These are phyloP conservation scores for Fusarium denticulatum DNA, from an alignment of 2,329 filamentous ascomycete genomes.

Conservation along the genomic window DNA sequence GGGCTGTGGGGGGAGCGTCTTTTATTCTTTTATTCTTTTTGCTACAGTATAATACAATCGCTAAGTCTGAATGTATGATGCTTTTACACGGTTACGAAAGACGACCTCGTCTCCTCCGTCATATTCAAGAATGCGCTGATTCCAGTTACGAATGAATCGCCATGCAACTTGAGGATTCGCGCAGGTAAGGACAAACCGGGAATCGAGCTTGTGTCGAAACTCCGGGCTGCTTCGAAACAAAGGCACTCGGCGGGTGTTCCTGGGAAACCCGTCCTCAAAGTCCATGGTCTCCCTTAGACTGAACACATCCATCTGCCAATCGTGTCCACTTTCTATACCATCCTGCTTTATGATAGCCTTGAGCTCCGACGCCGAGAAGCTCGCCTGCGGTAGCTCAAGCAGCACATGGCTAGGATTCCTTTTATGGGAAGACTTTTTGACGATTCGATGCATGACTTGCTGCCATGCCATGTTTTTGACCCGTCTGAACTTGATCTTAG, in stretches of 20 bases:
- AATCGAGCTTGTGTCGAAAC: conserved; percentile 31
- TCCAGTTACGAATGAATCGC: conserved; percentile 56
- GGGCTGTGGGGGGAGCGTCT: conserved; percentile 2
- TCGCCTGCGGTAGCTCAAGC: conserved; percentile 44
- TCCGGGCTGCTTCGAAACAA: conserved; percentile 11
- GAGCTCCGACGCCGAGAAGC: conserved; percentile 41
- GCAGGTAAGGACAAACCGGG: conserved; percentile 50
- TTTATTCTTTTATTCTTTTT: neutral
- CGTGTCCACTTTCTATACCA: conserved; percentile 4
- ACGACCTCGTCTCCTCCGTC: conserved; percentile 15
- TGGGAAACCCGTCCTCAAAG: neutral
- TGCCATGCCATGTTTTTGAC: conserved; percentile 43
- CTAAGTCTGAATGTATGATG: conserved; percentile 49
- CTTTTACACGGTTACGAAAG: conserved; percentile 41
- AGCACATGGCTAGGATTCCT: conserved; percentile 45
- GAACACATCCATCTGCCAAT: conserved; percentile 29
- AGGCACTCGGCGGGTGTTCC: conserved; percentile 9
- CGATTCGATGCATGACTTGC: conserved; percentile 34
- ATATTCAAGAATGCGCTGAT: conserved; percentile 46
- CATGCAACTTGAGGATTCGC: conserved; percentile 47
- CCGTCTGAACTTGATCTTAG: conserved; percentile 32
- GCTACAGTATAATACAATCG: conserved; percentile 22
- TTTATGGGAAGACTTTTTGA: conserved; percentile 35
- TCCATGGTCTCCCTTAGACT: conserved; percentile 12
- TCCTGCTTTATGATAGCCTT: conserved; percentile 25